Conservation (phyloP, 176 grass and related monocot species). For the Puccinellia tenuiflora region DNA sequence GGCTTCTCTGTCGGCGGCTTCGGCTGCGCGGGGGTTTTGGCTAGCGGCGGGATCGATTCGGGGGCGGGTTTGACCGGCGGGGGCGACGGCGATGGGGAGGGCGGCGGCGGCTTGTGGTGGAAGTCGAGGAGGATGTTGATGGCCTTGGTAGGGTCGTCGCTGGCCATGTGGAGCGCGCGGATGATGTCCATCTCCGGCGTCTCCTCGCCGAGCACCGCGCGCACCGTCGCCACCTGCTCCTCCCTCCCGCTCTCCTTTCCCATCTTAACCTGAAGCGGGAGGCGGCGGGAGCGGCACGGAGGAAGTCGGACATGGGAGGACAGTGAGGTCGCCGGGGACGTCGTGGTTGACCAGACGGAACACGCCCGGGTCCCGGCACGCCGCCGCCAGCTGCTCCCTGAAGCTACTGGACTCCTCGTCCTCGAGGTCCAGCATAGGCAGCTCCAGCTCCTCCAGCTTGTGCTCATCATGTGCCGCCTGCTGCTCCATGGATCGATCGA, state of each 20-base stretch:
- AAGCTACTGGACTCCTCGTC: too few relatives aligned
- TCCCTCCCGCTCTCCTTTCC: constrained; percentile 48
- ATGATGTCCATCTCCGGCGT: constrained; percentile 93
- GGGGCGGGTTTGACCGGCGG: not conserved
- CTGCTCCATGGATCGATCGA: too few relatives aligned
- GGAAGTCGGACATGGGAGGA: too few relatives aligned
- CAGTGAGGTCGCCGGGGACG: too few relatives aligned
- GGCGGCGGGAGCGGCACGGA: too few relatives aligned
- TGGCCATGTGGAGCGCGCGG: constrained; percentile 81
- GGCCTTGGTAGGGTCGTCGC: constrained; percentile 70
- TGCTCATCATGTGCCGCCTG: too few relatives aligned
- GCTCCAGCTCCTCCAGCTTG: too few relatives aligned
- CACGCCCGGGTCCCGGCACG: too few relatives aligned
- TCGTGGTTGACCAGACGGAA: too few relatives aligned
- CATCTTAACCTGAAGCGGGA: too few relatives aligned
- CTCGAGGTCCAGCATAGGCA: too few relatives aligned
- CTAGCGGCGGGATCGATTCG: constrained; percentile 8
- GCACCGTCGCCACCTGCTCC: constrained; percentile 62
- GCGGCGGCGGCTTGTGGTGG: not conserved
- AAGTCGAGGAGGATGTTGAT: constrained; percentile 95
- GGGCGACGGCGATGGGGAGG: not conserved
- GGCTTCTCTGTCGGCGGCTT: constrained; percentile 25
- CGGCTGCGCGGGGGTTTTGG: constrained; percentile 4
- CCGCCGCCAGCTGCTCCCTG: too few relatives aligned
- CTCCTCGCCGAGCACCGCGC: constrained; percentile 62